Base-by-base conservation (phyloP, 2,329 filamentous ascomycete species). In the Monilinia vaccinii-corymbosi region DNA sequence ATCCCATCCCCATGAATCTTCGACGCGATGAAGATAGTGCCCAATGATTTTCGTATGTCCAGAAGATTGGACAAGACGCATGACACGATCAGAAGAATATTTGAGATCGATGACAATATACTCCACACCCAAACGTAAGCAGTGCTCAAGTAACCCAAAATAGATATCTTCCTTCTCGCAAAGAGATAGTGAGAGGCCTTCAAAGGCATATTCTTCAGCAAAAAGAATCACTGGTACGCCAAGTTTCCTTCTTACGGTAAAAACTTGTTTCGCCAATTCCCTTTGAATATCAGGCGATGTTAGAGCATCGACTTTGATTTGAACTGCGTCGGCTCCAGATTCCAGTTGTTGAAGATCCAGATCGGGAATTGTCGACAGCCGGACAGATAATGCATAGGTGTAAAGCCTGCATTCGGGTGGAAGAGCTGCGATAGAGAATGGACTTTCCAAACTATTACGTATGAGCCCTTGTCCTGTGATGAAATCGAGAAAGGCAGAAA, bases 331-430 rank as follows among this genome's bases (percentile, higher is more conserved):
- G 9, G 77, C 81, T 10, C 78, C 76, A 9, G 81, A 81, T 70
- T 85, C 81, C 2, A 85, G 73, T 48, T 79, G 75, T 6, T 77
- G 73, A 64, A 83, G 73, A 49, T 80, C 76, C 53, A 79, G 76
- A 25, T 78, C 73, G 1, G 85, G 67, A 3, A 90, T 72, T 18
- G 79, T 78, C 0, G 81, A 81, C 2, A 88, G 71, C 2, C 81
- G 78, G 1, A 89, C 75, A 4, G 83, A 82, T 0, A 88, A 76
- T 6, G 86, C 85, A 67, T 87, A 87, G 0, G 88, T 90, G 66
- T 85, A 88, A 13, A 78, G 75, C 55, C 82, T 78, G 58, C 78
- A 76, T 64, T 85, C 81, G 2, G 81, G 80, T 1, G 82, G 82
- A 2, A 82, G 79, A 32, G 83, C 81, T 18, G 79, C 75, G 58